These are phyloP conservation scores for Chrysophaeum taylorii DNA, from an alignment of 352 stramenopile genomes.

Conservation along the genomic window DNA sequence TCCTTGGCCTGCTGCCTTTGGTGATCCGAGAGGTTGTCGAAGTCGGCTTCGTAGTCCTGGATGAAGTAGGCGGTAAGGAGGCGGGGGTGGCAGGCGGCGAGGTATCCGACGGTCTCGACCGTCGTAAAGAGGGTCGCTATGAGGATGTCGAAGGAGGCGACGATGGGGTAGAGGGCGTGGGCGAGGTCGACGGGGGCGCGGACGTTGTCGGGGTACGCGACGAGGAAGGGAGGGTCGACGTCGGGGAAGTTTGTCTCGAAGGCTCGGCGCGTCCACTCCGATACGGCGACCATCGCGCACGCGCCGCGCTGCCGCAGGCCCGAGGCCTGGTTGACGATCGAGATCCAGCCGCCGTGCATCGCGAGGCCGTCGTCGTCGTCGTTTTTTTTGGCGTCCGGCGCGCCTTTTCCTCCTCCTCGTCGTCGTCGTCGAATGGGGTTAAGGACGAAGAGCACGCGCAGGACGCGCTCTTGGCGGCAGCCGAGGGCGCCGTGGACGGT, in stretches of 20 bases:
- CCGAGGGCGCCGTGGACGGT: background rate
- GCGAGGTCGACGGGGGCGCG: background rate
- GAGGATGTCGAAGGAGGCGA: background rate
- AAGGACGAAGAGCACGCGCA: constrained; percentile 6
- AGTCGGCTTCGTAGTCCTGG: constrained; percentile 15
- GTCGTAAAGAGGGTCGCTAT: constrained; percentile 12
- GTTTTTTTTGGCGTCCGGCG: too few species aligned
- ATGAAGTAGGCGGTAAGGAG: constrained; percentile 1
- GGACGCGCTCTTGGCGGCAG: background rate
- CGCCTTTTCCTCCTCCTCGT: too few species aligned
- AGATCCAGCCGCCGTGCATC: constrained; percentile 17
- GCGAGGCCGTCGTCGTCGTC: background rate
- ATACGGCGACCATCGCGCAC: background rate
- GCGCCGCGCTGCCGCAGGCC: background rate
- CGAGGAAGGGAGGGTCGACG: background rate
- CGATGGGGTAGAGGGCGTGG: background rate
- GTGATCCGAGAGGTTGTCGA: background rate
- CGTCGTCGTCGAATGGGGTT: background rate
- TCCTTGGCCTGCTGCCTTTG: background rate
- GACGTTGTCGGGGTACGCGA: background rate
- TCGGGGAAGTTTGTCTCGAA: background rate
- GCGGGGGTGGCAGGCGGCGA: background rate
- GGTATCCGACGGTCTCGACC: background rate
- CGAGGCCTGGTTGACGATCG: background rate
- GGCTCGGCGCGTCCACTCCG: background rate